Evolutionary conservation across 345 rosid species (phyloP), one percentile per base, ranked within the genome.

Genomic region (Xanthoceras sorbifolium): DNA sequence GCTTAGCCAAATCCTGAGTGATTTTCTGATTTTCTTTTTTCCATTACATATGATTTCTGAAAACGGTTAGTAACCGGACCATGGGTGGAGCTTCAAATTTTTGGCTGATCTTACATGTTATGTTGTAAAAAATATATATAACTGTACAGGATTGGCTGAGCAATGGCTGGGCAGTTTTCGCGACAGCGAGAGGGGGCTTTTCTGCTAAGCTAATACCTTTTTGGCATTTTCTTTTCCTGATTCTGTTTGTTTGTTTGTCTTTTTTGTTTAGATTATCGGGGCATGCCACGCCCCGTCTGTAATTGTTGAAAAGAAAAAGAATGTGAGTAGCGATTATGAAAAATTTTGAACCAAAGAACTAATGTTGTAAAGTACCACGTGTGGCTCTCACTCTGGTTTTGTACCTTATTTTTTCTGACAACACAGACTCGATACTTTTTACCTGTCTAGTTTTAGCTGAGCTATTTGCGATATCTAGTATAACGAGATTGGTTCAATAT

Each of bases 31-130:
- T 72, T 77, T 69, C 79, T 64, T 67, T n/a, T 44, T 42, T 9
- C 54, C 10, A 62, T 40, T 36, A 42, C 69, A 7, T 20, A 29
- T 14, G 23, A 75, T 28, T 67, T 74, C 61, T 46, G 71, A 40
- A 74, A 54, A 42, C 40, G 3, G 59, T 60, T 34, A 80, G 80
- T 73, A 55, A 15, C 52, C 26, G 68, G 61, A 64, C 84, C 77
- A 60, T 75, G 55, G 32, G 25, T 50, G 77, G 76, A 83, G 88
- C 89, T 82, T 78, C 88, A 75, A 85, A 83, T 62, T 86, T 86
- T 86, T 86, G 86, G 81, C 54, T 46, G 77, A 28, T 77, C 67
- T 46, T 64, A 40, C 42, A 38, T 78, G 55, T n/a, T 55, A 61
- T 67, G 18, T 46, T 72, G 60, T 36, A 63, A 66, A 64, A 50